Base-by-base conservation (phyloP, 306 rosid genomes). In the Castanea sativa region DNA sequence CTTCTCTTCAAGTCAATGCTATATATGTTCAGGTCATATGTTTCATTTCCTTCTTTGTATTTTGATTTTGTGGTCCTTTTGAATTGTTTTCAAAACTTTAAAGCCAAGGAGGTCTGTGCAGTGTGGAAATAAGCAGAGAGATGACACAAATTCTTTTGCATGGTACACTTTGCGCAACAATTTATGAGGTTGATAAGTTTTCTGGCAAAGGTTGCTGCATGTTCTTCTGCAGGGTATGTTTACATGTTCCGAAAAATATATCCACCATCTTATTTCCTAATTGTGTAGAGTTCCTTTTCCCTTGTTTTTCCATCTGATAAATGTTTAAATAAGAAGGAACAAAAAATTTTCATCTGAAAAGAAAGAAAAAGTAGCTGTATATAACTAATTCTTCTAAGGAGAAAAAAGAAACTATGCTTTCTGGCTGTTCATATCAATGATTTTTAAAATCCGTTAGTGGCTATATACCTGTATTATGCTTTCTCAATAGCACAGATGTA, bases 221-320 rank as follows among this genome's bases (percentile, higher is more conserved):
- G 23, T 78, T 69, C 69, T 35, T 86, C 77, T 61, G 82, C 90
- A 74, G 82, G 92, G 92, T 88, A 85, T 45, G 23, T 30, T 76
- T 43, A 14, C 18, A 6, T 45, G 4, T 49, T 29, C 71, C 23
- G 11, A 18, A 52, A 14, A 73, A 3, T 35, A 6, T 45, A 10
- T 11, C 25, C 51, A 21, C 7, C 10, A 7, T 58, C 27, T 58
- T 58, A 23, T 58, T 58, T 11, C 19, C 19, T 12, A 59, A 27
- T 23, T 2, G 52, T 19, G 20, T 19, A 67, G 25, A 67, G 27
- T 61, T 61, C 30, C 16, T 61, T 27, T 8, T 27, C 30, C 18
- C 27, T 61, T 29, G 14, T 27, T 61, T 61, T 15, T 15, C 6
- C 41, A 29, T 30, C 20, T 30, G 70, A 11, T n/a, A 3, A 30